Evolutionary conservation across 345 rosid species (phyloP).

Genomic region (Hibiscus mutabilis): DNA sequence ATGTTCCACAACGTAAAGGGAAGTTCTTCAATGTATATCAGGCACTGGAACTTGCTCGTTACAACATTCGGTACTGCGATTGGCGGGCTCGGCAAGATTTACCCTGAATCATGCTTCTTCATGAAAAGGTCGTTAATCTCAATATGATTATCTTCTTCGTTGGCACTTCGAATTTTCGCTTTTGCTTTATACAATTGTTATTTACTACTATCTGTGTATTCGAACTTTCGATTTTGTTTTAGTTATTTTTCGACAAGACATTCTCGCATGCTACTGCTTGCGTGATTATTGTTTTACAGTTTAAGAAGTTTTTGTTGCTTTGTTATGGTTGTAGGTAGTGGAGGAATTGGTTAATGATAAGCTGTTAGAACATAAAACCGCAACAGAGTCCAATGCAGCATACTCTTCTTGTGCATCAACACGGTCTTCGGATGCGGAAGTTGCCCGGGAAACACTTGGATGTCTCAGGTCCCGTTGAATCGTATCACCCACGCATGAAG

Average conservation of each 20-base stretch:
- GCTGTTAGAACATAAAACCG: slow-evolving; percentile 54
- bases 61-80: slow-evolving; percentile 81
- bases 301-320: slow-evolving; percentile 7
- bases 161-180: background rate
- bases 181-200: background rate
- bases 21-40: slow-evolving; percentile 82
- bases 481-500: slow-evolving; percentile 67
- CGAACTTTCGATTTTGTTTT: background rate
- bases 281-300: background rate
- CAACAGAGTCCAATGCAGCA: slow-evolving; percentile 22
- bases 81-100: slow-evolving; percentile 99
- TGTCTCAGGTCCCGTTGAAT: slow-evolving; percentile 84
- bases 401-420: too few species aligned
- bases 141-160: background rate
- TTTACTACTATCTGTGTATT: background rate
- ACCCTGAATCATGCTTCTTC: slow-evolving; percentile 83
- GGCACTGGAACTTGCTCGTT: slow-evolving; percentile 91
- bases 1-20: slow-evolving; percentile 68
- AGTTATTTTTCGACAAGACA: background rate
- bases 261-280: background rate
- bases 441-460: slow-evolving; percentile 55
- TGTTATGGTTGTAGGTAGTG: slow-evolving; percentile 36
- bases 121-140: slow-evolving; percentile 51
- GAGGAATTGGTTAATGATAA: slow-evolving; percentile 40
- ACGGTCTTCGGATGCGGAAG: too few species aligned